Evolutionary conservation across 2,329 filamentous ascomycete species (phyloP), one percentile per base, ranked within the genome.

Genomic region (Arthrobotrys conoides): DNA sequence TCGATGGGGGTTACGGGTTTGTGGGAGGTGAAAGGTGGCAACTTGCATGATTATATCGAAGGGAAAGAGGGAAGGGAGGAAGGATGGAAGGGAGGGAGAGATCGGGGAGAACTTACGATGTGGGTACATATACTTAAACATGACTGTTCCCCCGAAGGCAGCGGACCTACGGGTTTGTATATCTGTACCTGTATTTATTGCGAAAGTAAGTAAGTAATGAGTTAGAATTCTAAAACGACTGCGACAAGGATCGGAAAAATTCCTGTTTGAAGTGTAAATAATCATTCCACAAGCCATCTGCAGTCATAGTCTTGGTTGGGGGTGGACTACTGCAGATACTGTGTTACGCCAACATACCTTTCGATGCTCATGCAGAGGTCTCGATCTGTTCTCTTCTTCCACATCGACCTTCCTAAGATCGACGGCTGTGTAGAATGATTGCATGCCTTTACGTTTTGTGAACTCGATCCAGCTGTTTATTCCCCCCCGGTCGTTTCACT

Each of bases 401-500:
- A 78, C 69, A 46, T 78, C 68, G 16, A 78, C 63, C n/a, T 78
- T 78, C 55, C 75, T 55, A 46, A 78, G 64, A 33, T 78, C 75
- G 20, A 78, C 68, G 3, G 59, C 75, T 1, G 63, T 72, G 44
- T 72, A 71, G 18, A n/a, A 24, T 18, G 51, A 30, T 10, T 6
- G 53, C 5, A 72, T 78, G 2, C 75, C 68, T 44, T 78, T 78
- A 4, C 5, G 30, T n/a, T 64, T 64, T 18, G 30, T 53, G 22
- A 64, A 68, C 8, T 78, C 68, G 44, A 78, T 71, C 75, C 75
- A 78, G 49, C 75, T 77, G 22, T 41, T 38, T 2, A 46, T 49
- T 27, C 38, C 12, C 33, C 36, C 20, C 38, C 12, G 20, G 57
- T 22, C 16, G 16, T 59, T 33, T 3, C 20, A 61, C 33, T 0